phyloP scores from a whole-genome alignment of 2,329 filamentous ascomycete genomes.

The Monosporascus ibericus region DNA sequence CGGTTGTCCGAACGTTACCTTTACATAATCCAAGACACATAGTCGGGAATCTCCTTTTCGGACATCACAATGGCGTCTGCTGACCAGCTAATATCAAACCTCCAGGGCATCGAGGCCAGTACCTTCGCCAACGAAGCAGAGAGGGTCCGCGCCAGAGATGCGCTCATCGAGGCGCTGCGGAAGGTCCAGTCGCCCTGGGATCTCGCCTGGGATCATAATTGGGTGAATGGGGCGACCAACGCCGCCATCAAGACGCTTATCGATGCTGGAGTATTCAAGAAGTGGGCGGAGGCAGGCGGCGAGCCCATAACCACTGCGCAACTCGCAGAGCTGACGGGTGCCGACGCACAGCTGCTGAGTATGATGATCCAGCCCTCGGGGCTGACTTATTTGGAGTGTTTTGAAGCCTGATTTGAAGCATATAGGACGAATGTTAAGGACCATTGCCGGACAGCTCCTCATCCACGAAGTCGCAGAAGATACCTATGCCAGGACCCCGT shows the following conservation, averaged over 20 bases:
- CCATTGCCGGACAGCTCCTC: conserved; percentile 29
- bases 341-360: conserved; percentile 29
- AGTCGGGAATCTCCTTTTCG: neutral
- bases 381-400: neutral
- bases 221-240: conserved; percentile 27
- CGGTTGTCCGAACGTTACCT: no score
- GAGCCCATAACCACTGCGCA: conserved; percentile 23
- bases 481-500: conserved; percentile 28
- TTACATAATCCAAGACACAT: no score
- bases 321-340: conserved; percentile 26
- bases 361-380: conserved; percentile 1
- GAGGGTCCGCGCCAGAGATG: conserved; percentile 21
- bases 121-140: conserved; percentile 29
- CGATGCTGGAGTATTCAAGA: conserved; percentile 29
- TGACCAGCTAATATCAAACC: neutral
- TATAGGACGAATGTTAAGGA: conserved; percentile 28
- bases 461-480: conserved; percentile 28
- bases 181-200: conserved; percentile 30
- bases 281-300: conserved; percentile 27
- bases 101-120: conserved; percentile 14
- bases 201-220: conserved; percentile 31
- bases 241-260: conserved; percentile 31
- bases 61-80: neutral
- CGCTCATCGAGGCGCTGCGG: conserved; percentile 22
- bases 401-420: neutral